Evolutionary conservation across 805 yeast genomes (phyloP).

Genomic region (Metschnikowia santaceciliae): DNA sequence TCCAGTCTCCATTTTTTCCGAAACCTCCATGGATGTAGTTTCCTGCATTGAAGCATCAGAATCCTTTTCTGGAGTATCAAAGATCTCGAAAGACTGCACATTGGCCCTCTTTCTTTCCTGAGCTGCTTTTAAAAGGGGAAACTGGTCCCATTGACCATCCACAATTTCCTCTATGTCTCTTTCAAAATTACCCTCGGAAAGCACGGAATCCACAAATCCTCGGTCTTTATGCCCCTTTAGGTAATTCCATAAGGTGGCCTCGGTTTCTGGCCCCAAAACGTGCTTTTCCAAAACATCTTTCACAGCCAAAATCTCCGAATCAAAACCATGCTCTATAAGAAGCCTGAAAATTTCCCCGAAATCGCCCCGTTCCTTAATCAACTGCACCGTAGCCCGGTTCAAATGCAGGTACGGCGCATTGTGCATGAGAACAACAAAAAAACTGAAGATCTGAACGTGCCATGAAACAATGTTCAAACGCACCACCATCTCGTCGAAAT

Average conservation of each 20-base stretch:
- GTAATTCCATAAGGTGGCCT: conserved; percentile 19
- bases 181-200: conserved; percentile 10
- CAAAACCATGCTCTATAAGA: conserved; percentile 24
- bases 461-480: conserved; percentile 24
- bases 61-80: not conserved
- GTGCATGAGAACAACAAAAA: conserved; percentile 30
- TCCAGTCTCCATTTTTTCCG: too few relatives aligned
- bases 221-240: conserved; percentile 13
- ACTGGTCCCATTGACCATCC: conserved; percentile 18
- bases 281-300: conserved; percentile 1
- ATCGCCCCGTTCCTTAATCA: conserved; percentile 16
- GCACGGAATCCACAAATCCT: conserved; percentile 20
- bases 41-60: too few relatives aligned
- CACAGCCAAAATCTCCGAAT: conserved; percentile 23
- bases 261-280: conserved; percentile 12
- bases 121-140: conserved; percentile 14
- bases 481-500: conserved; percentile 20
- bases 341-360: conserved; percentile 21
- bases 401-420: conserved; percentile 32
- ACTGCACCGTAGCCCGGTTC: conserved; percentile 22
- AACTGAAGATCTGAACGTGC: conserved; percentile 30
- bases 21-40: too few relatives aligned
- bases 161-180: conserved; percentile 17
- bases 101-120: not conserved
- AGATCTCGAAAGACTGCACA: not conserved